These are phyloP conservation scores for Sedum album DNA, from an alignment of 164 flowering plant species.

Conservation along the genomic window DNA sequence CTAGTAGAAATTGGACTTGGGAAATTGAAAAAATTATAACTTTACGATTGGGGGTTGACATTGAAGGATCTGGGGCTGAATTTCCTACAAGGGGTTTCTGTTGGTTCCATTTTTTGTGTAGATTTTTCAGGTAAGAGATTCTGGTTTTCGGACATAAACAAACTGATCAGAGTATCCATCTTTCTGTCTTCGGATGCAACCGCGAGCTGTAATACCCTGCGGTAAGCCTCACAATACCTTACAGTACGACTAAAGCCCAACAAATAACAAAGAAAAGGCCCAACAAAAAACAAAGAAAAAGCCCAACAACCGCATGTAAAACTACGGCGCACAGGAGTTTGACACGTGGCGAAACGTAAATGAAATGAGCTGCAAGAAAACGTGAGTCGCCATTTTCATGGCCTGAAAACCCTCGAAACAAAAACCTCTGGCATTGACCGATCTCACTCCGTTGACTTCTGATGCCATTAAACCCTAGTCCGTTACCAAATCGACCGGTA, in stretches of 20 bases:
- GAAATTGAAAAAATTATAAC: neutral
- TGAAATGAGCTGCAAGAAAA: neutral
- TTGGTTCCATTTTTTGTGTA: neutral
- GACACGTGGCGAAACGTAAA: neutral
- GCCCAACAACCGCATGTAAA: no score
- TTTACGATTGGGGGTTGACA: neutral
- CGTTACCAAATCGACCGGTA: neutral
- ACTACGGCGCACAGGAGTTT: neutral
- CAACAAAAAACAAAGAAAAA: no score
- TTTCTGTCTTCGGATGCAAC: neutral
- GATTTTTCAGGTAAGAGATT: neutral
- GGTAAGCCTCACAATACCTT: neutral
- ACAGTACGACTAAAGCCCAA: neutral
- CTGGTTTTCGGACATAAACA: neutral
- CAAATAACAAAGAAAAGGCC: no score
- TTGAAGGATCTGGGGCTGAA: neutral
- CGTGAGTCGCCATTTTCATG: neutral
- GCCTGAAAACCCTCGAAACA: neutral
- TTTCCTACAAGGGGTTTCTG: neutral
- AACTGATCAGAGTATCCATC: neutral
- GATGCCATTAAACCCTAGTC: neutral
- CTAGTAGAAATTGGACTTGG: neutral
- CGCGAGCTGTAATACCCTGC: neutral
- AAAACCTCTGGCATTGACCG: neutral
- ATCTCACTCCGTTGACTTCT: neutral